phyloP scores from a whole-genome alignment of 2,329 filamentous ascomycete species.

The Arthroderma sp. region DNA sequence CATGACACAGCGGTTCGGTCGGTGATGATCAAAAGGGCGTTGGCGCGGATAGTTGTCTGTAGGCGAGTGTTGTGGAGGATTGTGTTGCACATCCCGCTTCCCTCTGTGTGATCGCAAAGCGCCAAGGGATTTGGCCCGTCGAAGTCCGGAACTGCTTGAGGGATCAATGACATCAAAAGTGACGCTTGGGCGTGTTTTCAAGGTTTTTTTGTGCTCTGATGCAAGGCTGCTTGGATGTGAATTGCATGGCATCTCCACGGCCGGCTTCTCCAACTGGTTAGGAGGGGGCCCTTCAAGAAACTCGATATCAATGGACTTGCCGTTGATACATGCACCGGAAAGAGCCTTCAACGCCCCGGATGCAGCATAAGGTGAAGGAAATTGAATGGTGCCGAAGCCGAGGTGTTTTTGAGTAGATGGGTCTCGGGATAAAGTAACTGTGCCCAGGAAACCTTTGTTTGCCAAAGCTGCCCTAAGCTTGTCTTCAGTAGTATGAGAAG shows the following conservation, averaged over 20 bases:
- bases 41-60: not conserved
- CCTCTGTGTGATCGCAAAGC: not conserved
- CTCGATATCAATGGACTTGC: conserved; percentile 29
- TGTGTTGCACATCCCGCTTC: not conserved
- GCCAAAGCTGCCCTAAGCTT: conserved; percentile 26
- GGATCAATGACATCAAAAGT: not conserved
- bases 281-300: conserved; percentile 1
- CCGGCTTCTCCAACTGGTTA: not conserved
- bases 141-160: conserved; percentile 1
- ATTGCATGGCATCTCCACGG: not conserved
- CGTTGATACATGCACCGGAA: conserved; percentile 20
- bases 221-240: too few relatives aligned
- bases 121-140: conserved; percentile 5
- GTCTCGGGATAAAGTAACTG: conserved; percentile 24
- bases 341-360: conserved; percentile 24
- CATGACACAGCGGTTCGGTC: not conserved
- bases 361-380: conserved; percentile 23
- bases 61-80: not conserved
- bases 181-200: not conserved
- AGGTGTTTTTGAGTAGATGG: conserved; percentile 21
- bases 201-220: too few relatives aligned
- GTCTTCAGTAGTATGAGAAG: conserved; percentile 23
- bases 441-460: conserved; percentile 24
- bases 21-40: too few relatives aligned
- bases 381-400: conserved; percentile 29